Evolutionary conservation across 1,284 basidiomycete genomes (phyloP), one percentile per base, ranked within the genome.

Genomic region (Porodaedalea pini): DNA sequence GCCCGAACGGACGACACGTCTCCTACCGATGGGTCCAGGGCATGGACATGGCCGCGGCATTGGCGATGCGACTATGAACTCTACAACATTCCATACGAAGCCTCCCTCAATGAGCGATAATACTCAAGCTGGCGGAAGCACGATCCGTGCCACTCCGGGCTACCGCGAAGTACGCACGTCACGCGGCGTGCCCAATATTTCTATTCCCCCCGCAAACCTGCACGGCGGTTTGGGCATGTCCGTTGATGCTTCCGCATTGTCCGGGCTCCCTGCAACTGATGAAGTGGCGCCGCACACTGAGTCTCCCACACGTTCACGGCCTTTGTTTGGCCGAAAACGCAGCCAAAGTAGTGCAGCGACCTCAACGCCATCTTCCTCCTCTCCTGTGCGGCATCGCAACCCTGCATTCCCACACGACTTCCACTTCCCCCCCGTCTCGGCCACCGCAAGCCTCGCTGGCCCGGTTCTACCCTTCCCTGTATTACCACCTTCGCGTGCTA

Each of bases 101-200:
- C 17, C 41, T 4, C 43, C 47, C 19, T 47, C 51, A 6, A 23
- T 27, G 1, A 23, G 34, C 13, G 45, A 50, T 7, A n/a, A 21
- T 19, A 23, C 43, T 10, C 36, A 32, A 10, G 15, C 50, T 4
- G 37, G 19, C 10, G 54, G 47, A 4, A 51, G n/a, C 23, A 52
- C 58, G 32, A 39, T 56, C 44, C 54, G 50, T 7, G 0, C 59
- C 1, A n/a, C 59, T 27, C 62, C 64, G 6, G 66, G 59, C n/a
- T 74, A 73, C 59, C 69, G 73, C 4, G 76, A 78, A 53, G 66
- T 74, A 15, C 71, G 75, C 17, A 71, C 73, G 13, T 70, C 64
- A 36, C 69, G 71, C 53, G 74, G 75, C 3, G 64, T 74, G 5
- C 71, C 73, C 0, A 69, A 78, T 57, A 74, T 75, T 34, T 73